Evolutionary conservation across 495 filamentous ascomycete species (phyloP).

Genomic region (Corynascus novoguineensis): DNA sequence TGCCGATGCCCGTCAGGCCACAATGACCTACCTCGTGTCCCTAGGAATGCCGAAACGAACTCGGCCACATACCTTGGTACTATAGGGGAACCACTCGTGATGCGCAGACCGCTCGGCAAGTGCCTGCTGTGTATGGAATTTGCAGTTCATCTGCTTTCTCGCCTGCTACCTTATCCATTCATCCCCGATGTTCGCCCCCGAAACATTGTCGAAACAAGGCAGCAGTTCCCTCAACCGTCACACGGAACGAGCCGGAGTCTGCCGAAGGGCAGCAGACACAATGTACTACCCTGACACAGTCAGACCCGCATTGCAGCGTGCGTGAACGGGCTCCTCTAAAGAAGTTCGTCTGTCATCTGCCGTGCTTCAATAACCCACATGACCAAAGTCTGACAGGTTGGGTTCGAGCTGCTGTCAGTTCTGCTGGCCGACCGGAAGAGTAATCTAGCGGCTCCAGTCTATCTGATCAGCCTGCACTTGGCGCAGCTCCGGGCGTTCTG

Average conservation of each 20-base stretch:
- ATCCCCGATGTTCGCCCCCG: neutral
- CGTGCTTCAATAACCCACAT: neutral
- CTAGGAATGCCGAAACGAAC: neutral
- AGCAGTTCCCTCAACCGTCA: neutral
- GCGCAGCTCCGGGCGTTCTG: too few relatives aligned
- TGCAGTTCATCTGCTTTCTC: too few relatives aligned
- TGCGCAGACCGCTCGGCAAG: too few relatives aligned
- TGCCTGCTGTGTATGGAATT: too few relatives aligned
- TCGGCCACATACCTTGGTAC: too few relatives aligned
- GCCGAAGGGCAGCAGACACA: neutral
- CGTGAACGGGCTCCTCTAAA: constrained; percentile 5
- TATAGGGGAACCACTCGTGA: too few relatives aligned
- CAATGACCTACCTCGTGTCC: neutral
- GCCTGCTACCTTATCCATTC: too few relatives aligned
- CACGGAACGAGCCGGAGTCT: neutral
- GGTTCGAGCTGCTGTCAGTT: neutral
- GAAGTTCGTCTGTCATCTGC: constrained; percentile 4
- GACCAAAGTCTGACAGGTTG: neutral
- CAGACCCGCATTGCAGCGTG: constrained; percentile 6
- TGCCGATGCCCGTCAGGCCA: constrained; percentile 2
- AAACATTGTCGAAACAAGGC: neutral
- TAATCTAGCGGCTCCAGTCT: too few relatives aligned
- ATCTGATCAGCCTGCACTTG: too few relatives aligned
- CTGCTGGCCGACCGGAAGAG: neutral
- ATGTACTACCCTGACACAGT: neutral